Conservation (phyloP, 306 rosid species). For the Aeschynomene evenia region DNA sequence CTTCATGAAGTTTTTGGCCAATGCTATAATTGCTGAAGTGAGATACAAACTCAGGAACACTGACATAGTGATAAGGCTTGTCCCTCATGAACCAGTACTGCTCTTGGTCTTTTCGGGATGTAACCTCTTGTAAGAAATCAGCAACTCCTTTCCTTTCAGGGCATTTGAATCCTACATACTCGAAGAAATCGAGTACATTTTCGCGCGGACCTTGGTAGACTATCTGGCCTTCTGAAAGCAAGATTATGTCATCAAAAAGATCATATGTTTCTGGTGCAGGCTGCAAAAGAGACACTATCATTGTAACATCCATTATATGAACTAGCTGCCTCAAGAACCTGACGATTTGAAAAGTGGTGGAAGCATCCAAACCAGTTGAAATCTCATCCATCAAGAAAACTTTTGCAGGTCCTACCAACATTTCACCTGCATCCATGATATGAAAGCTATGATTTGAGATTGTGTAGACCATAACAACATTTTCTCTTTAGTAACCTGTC, state of each 20-base stretch:
- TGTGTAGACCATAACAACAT: not conserved
- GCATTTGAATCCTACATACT: constrained; percentile 65
- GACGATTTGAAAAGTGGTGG: constrained; percentile 72
- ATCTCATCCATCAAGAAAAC: constrained; percentile 79
- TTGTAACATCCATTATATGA: constrained; percentile 60
- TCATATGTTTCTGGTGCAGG: constrained; percentile 78
- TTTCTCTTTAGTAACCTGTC: not conserved
- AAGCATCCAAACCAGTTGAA: constrained; percentile 76
- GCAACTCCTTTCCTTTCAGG: constrained; percentile 78
- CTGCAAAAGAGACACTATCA: constrained; percentile 71
- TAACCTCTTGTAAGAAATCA: constrained; percentile 75
- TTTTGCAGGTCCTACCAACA: constrained; percentile 79
- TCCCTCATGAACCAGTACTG: constrained; percentile 62
- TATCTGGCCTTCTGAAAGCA: constrained; percentile 72
- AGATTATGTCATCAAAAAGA: constrained; percentile 67
- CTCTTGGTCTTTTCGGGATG: constrained; percentile 79
- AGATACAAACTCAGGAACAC: constrained; percentile 47
- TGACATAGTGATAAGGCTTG: constrained; percentile 52
- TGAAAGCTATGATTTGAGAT: not conserved
- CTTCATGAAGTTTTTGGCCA: constrained; percentile 43
- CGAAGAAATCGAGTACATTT: constrained; percentile 50
- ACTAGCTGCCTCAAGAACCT: constrained; percentile 66
- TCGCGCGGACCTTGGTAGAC: constrained; percentile 77
- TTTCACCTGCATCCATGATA: constrained; percentile 55
- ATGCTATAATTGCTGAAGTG: constrained; percentile 38